These are phyloP conservation scores for Raffaelea albimanens DNA, from an alignment of 2,329 filamentous ascomycete genomes.

Conservation along the genomic window DNA sequence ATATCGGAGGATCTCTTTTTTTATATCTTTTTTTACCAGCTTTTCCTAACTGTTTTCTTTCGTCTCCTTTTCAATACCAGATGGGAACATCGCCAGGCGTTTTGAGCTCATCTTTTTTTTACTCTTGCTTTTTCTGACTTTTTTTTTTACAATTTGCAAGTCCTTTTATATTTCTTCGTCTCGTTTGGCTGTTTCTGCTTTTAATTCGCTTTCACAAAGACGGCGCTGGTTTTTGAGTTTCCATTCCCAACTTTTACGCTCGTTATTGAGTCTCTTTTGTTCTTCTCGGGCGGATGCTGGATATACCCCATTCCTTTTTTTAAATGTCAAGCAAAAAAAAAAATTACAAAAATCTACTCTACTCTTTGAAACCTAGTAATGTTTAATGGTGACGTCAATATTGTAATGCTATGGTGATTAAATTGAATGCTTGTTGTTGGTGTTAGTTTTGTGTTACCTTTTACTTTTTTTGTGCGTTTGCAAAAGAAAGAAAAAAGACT, in stretches of 20 bases:
- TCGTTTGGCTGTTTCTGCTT: not conserved
- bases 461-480: not conserved
- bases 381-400: no score
- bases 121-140: not conserved
- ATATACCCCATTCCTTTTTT: not conserved
- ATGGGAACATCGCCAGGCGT: not conserved
- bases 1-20: not conserved
- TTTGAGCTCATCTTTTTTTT: not conserved
- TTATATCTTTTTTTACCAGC: not conserved
- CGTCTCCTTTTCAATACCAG: no score
- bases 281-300: not conserved
- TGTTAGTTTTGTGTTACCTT: not conserved
- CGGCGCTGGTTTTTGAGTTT: not conserved
- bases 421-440: not conserved
- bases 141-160: not conserved
- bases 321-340: no score
- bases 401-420: no score
- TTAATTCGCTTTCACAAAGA: not conserved
- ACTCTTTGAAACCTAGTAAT: not conserved
- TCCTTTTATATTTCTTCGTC: not conserved
- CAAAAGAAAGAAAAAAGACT: not conserved
- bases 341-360: not conserved
- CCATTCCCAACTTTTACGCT: no score
- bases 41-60: no score
- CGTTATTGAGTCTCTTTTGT: not conserved